These are phyloP conservation scores for Cercospora brassicicola DNA, from an alignment of 2,329 filamentous ascomycete genomes.

Conservation along the genomic window DNA sequence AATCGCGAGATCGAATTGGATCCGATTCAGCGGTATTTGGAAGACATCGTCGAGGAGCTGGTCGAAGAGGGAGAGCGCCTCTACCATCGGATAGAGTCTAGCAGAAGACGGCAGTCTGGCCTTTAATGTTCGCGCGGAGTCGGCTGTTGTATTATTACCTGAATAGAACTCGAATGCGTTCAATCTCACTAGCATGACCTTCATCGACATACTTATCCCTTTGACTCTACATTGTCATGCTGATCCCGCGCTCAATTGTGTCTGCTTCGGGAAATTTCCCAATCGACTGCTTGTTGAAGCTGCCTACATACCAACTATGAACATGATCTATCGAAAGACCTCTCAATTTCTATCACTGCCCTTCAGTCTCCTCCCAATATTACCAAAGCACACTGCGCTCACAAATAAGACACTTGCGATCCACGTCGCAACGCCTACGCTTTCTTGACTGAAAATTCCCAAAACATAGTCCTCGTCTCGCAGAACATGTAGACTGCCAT, in stretches of 20 bases:
- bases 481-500: constrained; percentile 22
- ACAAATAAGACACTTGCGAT: constrained; percentile 92
- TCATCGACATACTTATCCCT: not conserved
- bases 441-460: constrained; percentile 62
- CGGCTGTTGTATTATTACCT: not conserved
- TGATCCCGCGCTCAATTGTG: not conserved
- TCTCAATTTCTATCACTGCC: constrained; percentile 2
- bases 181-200: not conserved
- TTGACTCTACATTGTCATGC: not conserved
- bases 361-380: constrained; percentile 75
- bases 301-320: not conserved
- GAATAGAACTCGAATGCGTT: not conserved
- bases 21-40: not conserved
- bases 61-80: not conserved
- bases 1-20: not conserved
- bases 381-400: constrained; percentile 92
- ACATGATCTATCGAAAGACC: not conserved
- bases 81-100: too few species aligned
- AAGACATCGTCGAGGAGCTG: not conserved
- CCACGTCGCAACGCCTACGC: constrained; percentile 76
- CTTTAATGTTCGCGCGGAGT: not conserved
- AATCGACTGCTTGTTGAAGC: constrained; percentile 8
- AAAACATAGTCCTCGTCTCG: constrained; percentile 33
- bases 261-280: not conserved
- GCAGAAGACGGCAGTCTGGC: too few species aligned